Evolutionary conservation across 768 basidiomycete genomes (phyloP), one percentile per base, ranked within the genome.

Genomic region (Kwoniella mangroviensis): DNA sequence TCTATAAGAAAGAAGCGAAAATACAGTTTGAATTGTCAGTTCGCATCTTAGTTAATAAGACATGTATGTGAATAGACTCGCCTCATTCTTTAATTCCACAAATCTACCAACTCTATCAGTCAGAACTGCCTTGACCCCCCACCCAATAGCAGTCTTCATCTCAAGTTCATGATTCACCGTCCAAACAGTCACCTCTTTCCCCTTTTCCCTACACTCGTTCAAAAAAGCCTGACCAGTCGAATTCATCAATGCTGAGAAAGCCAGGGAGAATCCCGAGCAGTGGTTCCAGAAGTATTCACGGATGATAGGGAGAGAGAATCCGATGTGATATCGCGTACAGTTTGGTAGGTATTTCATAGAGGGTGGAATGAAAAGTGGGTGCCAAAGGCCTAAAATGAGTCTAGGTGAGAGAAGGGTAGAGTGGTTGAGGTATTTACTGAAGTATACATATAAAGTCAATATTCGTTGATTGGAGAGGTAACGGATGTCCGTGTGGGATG

Each of bases 321-420:
- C 84, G 67, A 84, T 84, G 70, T 84, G 83, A 65, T 75, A 83
- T 34, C 82, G 76, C 2, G 61, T 62, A 34, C 81, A 70, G 12
- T 79, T 67, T 7, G 83, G 82, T 26, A 84, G 76, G 57, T 83
- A 73, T 9, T 40, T 66, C 45, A 73, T 70, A 4, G 83, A 81
- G 2, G 84, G 75, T 24, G 65, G 67, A 63, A 84, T 71, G 73
- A 84, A 84, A 22, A 81, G 74, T 4, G 83, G 83, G 54, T 84
- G 84, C 84, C 84, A 84, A 11, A 84, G 77, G 26, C 83, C 84
- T 42, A 84, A 72, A 54, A 84, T 81, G 11, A 84, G 63, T 0
- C 84, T 78, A n/a, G 83, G 77, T 13, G 75, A 76, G 19, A 82
- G 79, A 11, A 56, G 19, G 28, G 73, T 76, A 41, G 78, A 69